These are phyloP conservation scores for Picea abies DNA, from an alignment of 83 land plant genomes.

Conservation along the genomic window DNA sequence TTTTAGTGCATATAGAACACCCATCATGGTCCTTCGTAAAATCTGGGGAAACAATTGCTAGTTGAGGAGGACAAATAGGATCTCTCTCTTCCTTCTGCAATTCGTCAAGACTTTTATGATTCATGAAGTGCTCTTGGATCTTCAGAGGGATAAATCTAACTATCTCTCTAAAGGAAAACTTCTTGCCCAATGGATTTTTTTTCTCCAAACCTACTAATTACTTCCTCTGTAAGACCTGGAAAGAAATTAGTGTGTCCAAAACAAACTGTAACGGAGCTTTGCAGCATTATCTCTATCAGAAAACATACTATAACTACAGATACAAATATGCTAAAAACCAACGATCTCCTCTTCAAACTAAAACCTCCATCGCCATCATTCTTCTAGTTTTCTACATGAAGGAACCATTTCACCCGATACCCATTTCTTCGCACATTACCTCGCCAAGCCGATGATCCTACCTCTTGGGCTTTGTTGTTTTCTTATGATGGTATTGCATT, in stretches of 20 bases:
- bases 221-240: slow-evolving; percentile 11
- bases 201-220: slow-evolving; percentile 12
- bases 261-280: slow-evolving; percentile 7
- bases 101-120: slow-evolving; percentile 1
- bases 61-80: slow-evolving; percentile 12
- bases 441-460: slow-evolving; percentile 16
- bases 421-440: slow-evolving; percentile 8
- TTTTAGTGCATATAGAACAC: no score
- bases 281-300: slow-evolving; percentile 8
- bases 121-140: slow-evolving; percentile 6
- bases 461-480: slow-evolving; percentile 11
- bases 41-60: slow-evolving; percentile 16
- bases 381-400: slow-evolving; percentile 4
- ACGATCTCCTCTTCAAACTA: slow-evolving; percentile 9
- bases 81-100: slow-evolving; percentile 1
- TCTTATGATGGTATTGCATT: background rate
- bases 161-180: background rate
- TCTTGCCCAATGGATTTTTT: background rate
- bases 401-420: slow-evolving; percentile 13
- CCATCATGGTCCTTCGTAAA: no score
- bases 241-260: slow-evolving; percentile 6
- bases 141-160: background rate
- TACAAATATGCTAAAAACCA: slow-evolving; percentile 9
- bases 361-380: slow-evolving; percentile 12
- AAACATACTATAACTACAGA: slow-evolving; percentile 1